phyloP scores from a whole-genome alignment of 805 yeast species.

The Saccharomycopsis sp. region DNA sequence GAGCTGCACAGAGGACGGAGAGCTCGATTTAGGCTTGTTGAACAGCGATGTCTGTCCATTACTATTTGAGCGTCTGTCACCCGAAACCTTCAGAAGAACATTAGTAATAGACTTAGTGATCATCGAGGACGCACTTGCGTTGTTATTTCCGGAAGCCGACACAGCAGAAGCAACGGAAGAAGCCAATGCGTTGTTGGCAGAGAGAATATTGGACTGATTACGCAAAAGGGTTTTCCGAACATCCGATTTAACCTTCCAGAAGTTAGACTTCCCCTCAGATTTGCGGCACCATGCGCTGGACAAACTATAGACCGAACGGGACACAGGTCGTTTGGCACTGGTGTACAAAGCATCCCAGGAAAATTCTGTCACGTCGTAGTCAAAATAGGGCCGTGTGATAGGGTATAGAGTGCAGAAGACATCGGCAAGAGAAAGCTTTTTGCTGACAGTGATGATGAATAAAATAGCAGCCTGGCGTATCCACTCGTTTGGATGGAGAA shows the following conservation, averaged over 20 bases:
- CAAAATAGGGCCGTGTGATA: conserved; percentile 64
- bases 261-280: conserved; percentile 53
- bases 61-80: conserved; percentile 1
- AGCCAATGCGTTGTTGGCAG: not conserved
- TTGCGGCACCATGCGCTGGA: conserved; percentile 66
- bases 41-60: not conserved
- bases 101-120: conserved; percentile 13
- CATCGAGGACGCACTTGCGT: not conserved
- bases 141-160: not conserved
- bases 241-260: conserved; percentile 60
- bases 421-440: conserved; percentile 67
- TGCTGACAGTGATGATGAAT: conserved; percentile 55
- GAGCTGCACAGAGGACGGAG: conserved; percentile 30
- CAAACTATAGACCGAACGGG: conserved; percentile 56
- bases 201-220: not conserved
- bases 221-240: conserved; percentile 19
- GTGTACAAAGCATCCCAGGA: conserved; percentile 60
- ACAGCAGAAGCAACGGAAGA: not conserved
- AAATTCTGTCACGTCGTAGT: conserved; percentile 67
- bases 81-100: conserved; percentile 10
- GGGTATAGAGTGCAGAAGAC: conserved; percentile 80
- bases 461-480: conserved; percentile 63
- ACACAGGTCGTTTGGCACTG: conserved; percentile 59
- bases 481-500: conserved; percentile 84
- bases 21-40: not conserved